Percentiles rank a stretch among this genome's conserved stretches.
phyloP scores from a whole-genome alignment of 495 filamentous ascomycete genomes.

The Friedmanniomyces simplex region DNA sequence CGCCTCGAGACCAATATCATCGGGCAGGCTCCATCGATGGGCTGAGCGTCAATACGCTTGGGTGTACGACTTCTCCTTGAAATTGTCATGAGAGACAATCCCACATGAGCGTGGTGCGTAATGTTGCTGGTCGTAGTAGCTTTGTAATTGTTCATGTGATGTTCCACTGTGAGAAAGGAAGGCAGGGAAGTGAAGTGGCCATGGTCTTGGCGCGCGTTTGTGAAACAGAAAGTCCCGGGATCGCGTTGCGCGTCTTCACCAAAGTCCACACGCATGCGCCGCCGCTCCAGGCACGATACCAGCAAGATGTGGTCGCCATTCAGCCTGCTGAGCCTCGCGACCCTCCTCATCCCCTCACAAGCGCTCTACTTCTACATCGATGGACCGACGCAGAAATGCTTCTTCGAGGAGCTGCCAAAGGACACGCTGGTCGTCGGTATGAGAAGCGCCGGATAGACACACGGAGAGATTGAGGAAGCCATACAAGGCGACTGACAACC shows the following conservation, averaged over 20 bases:
- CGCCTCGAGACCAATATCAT: too few species aligned
- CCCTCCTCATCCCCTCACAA: conserved; percentile 49
- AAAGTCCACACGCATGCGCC: too few species aligned
- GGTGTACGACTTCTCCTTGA: too few species aligned
- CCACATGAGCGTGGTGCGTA: too few species aligned
- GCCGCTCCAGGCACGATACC: background rate
- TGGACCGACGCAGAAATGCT: conserved; percentile 70
- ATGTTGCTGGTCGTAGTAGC: too few species aligned
- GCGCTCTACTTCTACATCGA: conserved; percentile 97
- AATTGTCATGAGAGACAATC: too few species aligned
- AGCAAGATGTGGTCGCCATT: conserved; percentile 39
- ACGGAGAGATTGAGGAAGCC: background rate
- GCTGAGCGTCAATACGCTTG: too few species aligned
- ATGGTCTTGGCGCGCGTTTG: background rate
- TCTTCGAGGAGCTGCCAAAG: conserved; percentile 97
- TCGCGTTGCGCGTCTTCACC: too few species aligned
- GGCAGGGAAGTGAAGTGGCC: too few species aligned
- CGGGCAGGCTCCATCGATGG: too few species aligned
- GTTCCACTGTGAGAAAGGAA: too few species aligned
- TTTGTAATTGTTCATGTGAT: too few species aligned
- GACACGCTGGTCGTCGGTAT: conserved; percentile 89
- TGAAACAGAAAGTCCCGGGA: background rate
- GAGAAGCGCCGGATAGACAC: conserved; percentile 16
- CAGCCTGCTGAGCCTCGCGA: conserved; percentile 29
- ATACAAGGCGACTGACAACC: conserved; percentile 23